Percentiles rank a stretch among this genome's conserved stretches.
Evolutionary conservation across 441 rosid genomes (phyloP).

Genomic region (Manihot esculenta): DNA sequence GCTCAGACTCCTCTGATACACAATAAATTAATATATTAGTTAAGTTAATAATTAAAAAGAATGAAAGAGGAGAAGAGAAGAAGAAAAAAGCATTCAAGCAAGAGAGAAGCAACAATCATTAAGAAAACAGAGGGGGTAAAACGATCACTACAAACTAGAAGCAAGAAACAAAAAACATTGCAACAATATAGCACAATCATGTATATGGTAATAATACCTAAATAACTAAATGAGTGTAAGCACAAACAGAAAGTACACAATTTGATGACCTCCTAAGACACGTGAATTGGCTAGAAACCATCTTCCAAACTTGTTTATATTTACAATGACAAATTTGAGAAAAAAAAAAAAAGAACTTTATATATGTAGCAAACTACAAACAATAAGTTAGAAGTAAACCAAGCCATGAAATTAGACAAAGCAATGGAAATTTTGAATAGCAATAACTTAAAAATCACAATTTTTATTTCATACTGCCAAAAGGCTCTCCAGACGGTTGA

Average conservation of each 20-base stretch:
- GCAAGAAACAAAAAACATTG: too few species aligned
- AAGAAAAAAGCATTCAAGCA: background rate
- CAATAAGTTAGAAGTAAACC: background rate
- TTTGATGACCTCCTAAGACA: too few species aligned
- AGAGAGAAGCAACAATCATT: background rate
- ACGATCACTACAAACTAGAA: too few species aligned
- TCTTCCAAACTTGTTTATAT: background rate
- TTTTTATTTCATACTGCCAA: constrained; percentile 26
- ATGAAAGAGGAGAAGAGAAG: background rate
- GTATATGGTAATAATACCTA: too few species aligned
- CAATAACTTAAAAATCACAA: constrained; percentile 16
- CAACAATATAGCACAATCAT: too few species aligned
- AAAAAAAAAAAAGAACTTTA: background rate
- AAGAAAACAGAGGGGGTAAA: too few species aligned
- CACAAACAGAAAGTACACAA: too few species aligned
- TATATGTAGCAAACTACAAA: background rate
- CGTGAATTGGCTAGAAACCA: background rate
- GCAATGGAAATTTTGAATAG: constrained; percentile 1
- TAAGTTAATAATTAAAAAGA: constrained; percentile 2
- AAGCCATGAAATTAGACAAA: background rate
- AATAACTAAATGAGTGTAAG: too few species aligned
- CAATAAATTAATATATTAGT: constrained; percentile 20
- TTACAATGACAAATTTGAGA: too few species aligned
- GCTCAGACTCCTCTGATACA: constrained; percentile 80
- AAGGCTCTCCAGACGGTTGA: constrained; percentile 27